Percentiles rank a stretch among this genome's conserved stretches.
Evolutionary conservation across 306 rosid species (phyloP).

Genomic region (Prunus mongolica): DNA sequence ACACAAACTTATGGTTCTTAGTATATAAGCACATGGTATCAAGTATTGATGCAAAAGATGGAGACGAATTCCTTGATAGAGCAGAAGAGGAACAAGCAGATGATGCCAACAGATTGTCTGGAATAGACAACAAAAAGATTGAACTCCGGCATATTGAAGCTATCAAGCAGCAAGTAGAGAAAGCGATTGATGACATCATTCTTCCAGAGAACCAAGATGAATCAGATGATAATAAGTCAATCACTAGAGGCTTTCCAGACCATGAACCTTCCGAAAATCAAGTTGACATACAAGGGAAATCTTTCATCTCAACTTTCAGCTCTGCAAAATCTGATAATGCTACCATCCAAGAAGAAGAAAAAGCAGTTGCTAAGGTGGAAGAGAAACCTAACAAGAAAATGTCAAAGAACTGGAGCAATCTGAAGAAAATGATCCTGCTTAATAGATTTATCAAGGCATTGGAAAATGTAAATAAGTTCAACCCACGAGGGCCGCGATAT

Average conservation of each 20-base stretch:
- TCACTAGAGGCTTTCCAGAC: constrained; percentile 19
- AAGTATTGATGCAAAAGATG: constrained; percentile 39
- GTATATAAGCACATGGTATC: constrained; percentile 86
- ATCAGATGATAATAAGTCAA: constrained; percentile 30
- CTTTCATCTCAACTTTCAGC: not conserved
- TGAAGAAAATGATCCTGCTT: constrained; percentile 70
- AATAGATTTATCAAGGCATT: constrained; percentile 83
- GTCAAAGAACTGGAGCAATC: constrained; percentile 75
- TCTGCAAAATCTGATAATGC: constrained; percentile 1
- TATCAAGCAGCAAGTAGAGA: constrained; percentile 71
- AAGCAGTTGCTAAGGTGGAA: constrained; percentile 24
- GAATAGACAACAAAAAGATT: constrained; percentile 30
- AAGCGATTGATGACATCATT: constrained; percentile 80
- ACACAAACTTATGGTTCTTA: constrained; percentile 59
- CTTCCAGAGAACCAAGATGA: constrained; percentile 58
- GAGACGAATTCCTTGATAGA: constrained; percentile 31
- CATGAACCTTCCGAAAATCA: constrained; percentile 9
- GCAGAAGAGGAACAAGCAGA: constrained; percentile 21
- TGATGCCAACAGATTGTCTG: constrained; percentile 11
- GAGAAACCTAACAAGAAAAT: constrained; percentile 34
- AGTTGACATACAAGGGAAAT: not conserved
- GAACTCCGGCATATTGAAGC: constrained; percentile 64
- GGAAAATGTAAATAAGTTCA: constrained; percentile 63
- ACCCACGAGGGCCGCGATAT: constrained; percentile 51
- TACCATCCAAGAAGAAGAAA: constrained; percentile 24